Percentiles rank a stretch among this genome's conserved stretches.
Conservation (phyloP, 352 stramenopile genomes). For the Phytophthora sp. region DNA sequence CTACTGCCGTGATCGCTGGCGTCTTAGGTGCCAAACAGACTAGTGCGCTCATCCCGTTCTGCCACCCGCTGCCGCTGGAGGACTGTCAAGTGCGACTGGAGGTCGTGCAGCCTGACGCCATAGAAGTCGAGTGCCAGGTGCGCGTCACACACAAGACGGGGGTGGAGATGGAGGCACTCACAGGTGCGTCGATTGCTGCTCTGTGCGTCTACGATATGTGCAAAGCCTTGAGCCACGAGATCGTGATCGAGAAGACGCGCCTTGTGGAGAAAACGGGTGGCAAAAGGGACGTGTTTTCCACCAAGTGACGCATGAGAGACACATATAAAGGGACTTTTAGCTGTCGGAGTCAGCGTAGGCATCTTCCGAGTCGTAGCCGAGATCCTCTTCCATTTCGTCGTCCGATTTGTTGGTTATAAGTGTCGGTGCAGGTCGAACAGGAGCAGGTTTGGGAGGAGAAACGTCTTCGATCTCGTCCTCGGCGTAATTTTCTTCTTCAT, state of each 20-base stretch:
- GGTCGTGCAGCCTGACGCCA: slow-evolving; percentile 53
- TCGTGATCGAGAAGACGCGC: slow-evolving; percentile 92
- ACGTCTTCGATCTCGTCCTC: slow-evolving; percentile 35
- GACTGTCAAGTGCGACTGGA: slow-evolving; percentile 90
- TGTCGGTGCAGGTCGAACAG: background rate
- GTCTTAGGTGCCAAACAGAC: slow-evolving; percentile 95
- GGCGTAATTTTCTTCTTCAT: slow-evolving; percentile 32
- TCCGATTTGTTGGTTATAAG: slow-evolving; percentile 18
- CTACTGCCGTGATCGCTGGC: slow-evolving; percentile 92
- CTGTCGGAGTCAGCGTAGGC: slow-evolving; percentile 69
- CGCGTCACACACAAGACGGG: slow-evolving; percentile 94
- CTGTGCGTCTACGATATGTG: slow-evolving; percentile 99
- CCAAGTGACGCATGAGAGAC: too few relatives aligned
- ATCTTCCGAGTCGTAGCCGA: slow-evolving; percentile 51
- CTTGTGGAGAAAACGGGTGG: slow-evolving; percentile 93
- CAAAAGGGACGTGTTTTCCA: slow-evolving; percentile 90
- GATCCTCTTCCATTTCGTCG: slow-evolving; percentile 42
- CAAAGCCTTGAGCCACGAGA: slow-evolving; percentile 96
- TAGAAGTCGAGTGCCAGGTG: slow-evolving; percentile 90
- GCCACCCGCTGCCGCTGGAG: slow-evolving; percentile 93
- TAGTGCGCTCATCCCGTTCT: slow-evolving; percentile 93
- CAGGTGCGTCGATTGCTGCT: slow-evolving; percentile 92
- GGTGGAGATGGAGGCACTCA: slow-evolving; percentile 97
- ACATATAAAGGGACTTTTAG: slow-evolving; percentile 1
- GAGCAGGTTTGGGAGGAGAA: slow-evolving; percentile 19